A percentile compares a stretch with the other conserved stretches of the same genome.
phyloP scores from a whole-genome alignment of 139 green algal species.

The Chlorella sp. region DNA sequence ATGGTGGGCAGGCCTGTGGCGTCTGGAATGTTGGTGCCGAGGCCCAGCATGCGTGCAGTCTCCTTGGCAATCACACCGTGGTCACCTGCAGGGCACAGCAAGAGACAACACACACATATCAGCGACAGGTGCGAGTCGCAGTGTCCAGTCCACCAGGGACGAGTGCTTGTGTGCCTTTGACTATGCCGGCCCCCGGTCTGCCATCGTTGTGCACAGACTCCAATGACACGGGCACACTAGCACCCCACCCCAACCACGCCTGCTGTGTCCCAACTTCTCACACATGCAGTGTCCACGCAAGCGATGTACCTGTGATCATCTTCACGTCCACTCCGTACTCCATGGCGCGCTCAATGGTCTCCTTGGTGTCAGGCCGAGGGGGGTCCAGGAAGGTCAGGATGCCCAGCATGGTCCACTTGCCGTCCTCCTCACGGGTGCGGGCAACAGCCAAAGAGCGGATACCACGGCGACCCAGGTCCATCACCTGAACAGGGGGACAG shows the following conservation, averaged over 20 bases:
- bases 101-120: background rate
- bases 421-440: slow-evolving; percentile 22
- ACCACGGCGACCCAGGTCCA: slow-evolving; percentile 61
- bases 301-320: slow-evolving; percentile 78
- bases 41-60: slow-evolving; percentile 66
- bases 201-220: too few relatives aligned
- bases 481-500: slow-evolving; percentile 43
- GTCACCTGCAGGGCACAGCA: slow-evolving; percentile 51
- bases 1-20: slow-evolving; percentile 30
- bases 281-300: too few relatives aligned
- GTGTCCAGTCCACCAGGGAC: too few relatives aligned
- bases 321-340: slow-evolving; percentile 81
- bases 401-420: slow-evolving; percentile 64
- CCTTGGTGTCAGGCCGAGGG: slow-evolving; percentile 74
- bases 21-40: slow-evolving; percentile 76
- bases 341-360: slow-evolving; percentile 66
- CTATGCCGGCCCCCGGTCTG: too few relatives aligned
- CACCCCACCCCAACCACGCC: background rate
- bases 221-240: background rate
- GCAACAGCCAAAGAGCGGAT: slow-evolving; percentile 75
- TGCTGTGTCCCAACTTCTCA: background rate
- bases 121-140: background rate
- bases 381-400: slow-evolving; percentile 87
- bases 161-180: background rate
- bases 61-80: slow-evolving; percentile 83